These are phyloP conservation scores for Metrosideros polymorpha DNA, from an alignment of 441 rosid species.

Conservation along the genomic window DNA sequence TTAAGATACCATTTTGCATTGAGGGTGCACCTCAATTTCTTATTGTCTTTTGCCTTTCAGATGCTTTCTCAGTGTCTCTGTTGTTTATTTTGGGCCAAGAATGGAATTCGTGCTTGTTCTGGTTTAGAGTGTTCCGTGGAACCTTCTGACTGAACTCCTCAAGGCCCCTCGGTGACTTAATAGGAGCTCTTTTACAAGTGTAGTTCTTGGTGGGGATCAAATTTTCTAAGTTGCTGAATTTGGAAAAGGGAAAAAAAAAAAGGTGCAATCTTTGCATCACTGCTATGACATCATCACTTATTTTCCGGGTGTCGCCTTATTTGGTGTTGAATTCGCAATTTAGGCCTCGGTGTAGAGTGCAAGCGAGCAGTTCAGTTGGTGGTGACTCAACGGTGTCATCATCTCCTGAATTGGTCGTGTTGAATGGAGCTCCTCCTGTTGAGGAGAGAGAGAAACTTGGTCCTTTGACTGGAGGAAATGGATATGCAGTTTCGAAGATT, in stretches of 20 bases:
- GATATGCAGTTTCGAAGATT: not conserved
- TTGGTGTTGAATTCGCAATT: not conserved
- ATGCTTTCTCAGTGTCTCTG: not conserved
- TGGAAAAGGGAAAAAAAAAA: not conserved
- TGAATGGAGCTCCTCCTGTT: not conserved
- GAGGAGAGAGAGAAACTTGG: not conserved
- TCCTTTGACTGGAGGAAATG: slow-evolving; percentile 1
- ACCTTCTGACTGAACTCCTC: not conserved
- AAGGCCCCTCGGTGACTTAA: no score
- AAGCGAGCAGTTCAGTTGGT: not conserved
- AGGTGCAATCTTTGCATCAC: not conserved
- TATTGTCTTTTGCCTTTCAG: no score
- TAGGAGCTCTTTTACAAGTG: not conserved
- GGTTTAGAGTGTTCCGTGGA: not conserved
- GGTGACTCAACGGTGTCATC: not conserved
- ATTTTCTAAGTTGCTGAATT: not conserved
- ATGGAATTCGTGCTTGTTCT: not conserved
- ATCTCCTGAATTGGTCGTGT: not conserved
- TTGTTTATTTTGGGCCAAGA: not conserved
- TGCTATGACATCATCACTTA: not conserved
- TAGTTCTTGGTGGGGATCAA: not conserved
- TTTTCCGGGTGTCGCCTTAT: not conserved
- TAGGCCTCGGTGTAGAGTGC: not conserved
- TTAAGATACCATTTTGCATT: not conserved
- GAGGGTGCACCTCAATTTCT: not conserved